Base-by-base conservation (phyloP, 2,329 filamentous ascomycete genomes). In the Aspergillus awamori region DNA sequence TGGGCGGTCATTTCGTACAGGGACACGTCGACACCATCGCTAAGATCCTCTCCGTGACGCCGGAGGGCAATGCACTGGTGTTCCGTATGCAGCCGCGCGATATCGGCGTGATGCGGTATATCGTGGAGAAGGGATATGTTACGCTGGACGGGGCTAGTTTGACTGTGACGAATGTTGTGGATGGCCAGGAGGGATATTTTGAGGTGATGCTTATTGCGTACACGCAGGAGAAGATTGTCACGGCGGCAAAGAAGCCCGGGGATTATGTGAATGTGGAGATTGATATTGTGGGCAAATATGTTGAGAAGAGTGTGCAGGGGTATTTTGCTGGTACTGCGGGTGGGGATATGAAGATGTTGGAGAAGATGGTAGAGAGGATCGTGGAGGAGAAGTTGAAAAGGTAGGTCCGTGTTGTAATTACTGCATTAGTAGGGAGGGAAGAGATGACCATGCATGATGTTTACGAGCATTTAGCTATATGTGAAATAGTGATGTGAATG, bases 151-250 rank as follows among this genome's bases (percentile, higher is more conserved):
- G 95, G 4, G 94, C 95, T 24, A 97, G 93, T 74, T 81, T 99
- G 82, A 99, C 95, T 0, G 86, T 99, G 2, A 98, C 94, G 2
- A 84, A 86, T 67, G 94, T 98, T 30, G 81, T 94, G 70, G 94
- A 97, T 76, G 84, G 74, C 4, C 85, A 87, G 66, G 88, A 89
- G 45, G 96, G 92, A 76, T 97, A 89, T 86, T 89, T 85, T 80
- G 95, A 98, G 84, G 90, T 99, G 53, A 99, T 99, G 95, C 83
- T 99, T 63, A 97, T 99, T 76, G 86, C 91, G 8, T 99, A 99
- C 78, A 97, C 95, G 10, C 95, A 98, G 81, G 92, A 94, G 78
- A 91, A 91, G 77, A 89, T 99, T 15, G 89, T 96, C 15, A 87
- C 92, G 65, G 91, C 91, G 2, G 82, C 81, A 56, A 97, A 97